These are phyloP conservation scores for Quercus mongolica DNA, from an alignment of 306 rosid species.

Conservation along the genomic window DNA sequence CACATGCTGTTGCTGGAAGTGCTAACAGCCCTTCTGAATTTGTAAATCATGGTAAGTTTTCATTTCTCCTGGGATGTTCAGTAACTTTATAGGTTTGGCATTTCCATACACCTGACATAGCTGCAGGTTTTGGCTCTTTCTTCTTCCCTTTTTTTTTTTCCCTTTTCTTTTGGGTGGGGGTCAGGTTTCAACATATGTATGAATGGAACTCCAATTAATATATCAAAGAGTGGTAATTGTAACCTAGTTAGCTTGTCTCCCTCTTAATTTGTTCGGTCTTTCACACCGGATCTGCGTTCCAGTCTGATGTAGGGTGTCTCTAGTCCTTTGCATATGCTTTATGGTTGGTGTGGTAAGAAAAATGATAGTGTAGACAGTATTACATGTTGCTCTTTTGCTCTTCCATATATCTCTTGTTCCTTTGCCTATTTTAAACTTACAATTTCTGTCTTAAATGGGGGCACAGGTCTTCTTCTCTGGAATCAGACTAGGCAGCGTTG, in stretches of 20 bases:
- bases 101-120: not conserved
- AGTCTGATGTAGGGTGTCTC: not conserved
- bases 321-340: not conserved
- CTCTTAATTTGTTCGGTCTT: not conserved
- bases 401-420: not conserved
- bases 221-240: not conserved
- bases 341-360: not conserved
- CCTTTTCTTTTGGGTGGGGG: not conserved
- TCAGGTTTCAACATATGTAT: not conserved
- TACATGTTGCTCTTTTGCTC: not conserved
- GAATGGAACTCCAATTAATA: not conserved
- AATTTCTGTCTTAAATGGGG: conserved; percentile 7
- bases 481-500: conserved; percentile 85
- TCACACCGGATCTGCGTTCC: not conserved
- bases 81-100: conserved; percentile 4
- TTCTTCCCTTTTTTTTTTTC: not conserved
- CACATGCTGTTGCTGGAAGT: conserved; percentile 48
- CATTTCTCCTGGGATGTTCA: conserved; percentile 7
- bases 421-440: conserved; percentile 10
- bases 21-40: conserved; percentile 53
- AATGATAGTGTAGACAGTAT: not conserved
- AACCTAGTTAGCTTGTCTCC: not conserved
- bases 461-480: conserved; percentile 88
- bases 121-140: not conserved
- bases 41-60: conserved; percentile 66